phyloP scores from a whole-genome alignment of 2,329 filamentous ascomycete species.

The Zasmidium cellare region DNA sequence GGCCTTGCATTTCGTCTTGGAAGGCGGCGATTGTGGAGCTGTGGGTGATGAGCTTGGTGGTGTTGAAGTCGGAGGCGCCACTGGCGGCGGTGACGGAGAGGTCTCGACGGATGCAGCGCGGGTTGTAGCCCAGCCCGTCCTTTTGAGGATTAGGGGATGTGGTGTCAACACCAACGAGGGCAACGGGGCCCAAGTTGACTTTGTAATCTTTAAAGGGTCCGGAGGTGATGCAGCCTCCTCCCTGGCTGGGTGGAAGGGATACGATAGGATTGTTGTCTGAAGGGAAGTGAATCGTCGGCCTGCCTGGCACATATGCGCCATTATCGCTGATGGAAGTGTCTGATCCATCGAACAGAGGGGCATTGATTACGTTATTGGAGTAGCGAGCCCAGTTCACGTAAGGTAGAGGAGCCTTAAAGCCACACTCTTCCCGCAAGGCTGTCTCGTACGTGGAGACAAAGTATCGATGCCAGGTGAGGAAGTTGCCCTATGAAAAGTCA shows the following conservation, averaged over 20 bases:
- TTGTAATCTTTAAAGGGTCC: conserved; percentile 52
- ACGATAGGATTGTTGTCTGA: conserved; percentile 21
- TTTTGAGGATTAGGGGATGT: conserved; percentile 22
- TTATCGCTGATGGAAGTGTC: conserved; percentile 46
- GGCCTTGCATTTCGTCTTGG: conserved; percentile 17
- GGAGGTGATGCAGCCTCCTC: conserved; percentile 56
- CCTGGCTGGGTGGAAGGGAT: conserved; percentile 47
- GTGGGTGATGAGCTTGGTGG: conserved; percentile 13
- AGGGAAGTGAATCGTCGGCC: conserved; percentile 11
- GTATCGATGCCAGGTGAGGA: conserved; percentile 46
- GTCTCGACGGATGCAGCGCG: conserved; percentile 20
- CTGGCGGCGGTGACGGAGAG: conserved; percentile 5
- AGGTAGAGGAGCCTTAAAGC: conserved; percentile 44
- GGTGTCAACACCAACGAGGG: conserved; percentile 1
- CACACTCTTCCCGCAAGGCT: conserved; percentile 43
- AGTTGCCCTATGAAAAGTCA: conserved; percentile 17
- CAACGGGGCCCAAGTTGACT: conserved; percentile 29
- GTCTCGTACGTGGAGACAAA: conserved; percentile 45
- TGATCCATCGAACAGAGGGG: conserved; percentile 41
- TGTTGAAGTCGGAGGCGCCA: conserved; percentile 12
- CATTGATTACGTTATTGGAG: conserved; percentile 1
- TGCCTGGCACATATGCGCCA: conserved; percentile 8
- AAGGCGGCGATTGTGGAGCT: conserved; percentile 15
- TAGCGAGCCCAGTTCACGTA: conserved; percentile 5
- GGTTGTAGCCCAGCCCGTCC: conserved; percentile 24